These are phyloP conservation scores for Penicillium sp. DNA, from an alignment of 2,329 filamentous ascomycete genomes.

Conservation along the genomic window DNA sequence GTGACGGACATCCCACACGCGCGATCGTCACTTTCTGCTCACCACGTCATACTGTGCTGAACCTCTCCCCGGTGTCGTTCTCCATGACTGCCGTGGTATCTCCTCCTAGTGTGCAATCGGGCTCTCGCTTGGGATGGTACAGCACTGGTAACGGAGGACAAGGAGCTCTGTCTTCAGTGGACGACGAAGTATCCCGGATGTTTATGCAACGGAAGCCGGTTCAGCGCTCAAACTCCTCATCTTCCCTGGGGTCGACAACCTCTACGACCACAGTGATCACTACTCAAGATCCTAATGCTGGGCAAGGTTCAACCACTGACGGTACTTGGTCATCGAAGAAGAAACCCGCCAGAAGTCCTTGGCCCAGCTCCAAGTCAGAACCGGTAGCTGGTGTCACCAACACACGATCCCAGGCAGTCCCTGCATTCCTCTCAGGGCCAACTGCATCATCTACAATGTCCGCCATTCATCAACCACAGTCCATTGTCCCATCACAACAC, in stretches of 20 bases:
- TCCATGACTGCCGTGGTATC: conserved; percentile 68
- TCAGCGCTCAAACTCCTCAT: conserved; percentile 87
- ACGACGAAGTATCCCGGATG: conserved; percentile 84
- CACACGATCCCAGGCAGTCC: conserved; percentile 61
- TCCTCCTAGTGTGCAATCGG: conserved; percentile 63
- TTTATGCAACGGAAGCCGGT: conserved; percentile 85
- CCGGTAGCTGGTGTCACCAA: conserved; percentile 63
- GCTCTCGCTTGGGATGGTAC: conserved; percentile 63
- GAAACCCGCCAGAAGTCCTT: conserved; percentile 55
- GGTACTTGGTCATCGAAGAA: conserved; percentile 46
- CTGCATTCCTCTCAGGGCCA: conserved; percentile 57
- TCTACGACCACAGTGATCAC: conserved; percentile 54
- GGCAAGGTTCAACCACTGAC: conserved; percentile 38
- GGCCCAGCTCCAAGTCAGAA: conserved; percentile 66
- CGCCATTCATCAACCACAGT: conserved; percentile 62
- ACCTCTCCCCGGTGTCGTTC: conserved; percentile 26
- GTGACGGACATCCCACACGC: not conserved
- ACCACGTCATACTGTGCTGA: conserved; percentile 13
- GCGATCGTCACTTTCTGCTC: conserved; percentile 11
- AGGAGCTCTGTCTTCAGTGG: conserved; percentile 69
- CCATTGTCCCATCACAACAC: conserved; percentile 68
- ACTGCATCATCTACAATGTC: conserved; percentile 64
- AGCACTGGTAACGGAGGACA: conserved; percentile 55
- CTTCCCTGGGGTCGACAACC: conserved; percentile 66
- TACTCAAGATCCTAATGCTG: conserved; percentile 40